phyloP scores from a whole-genome alignment of 768 basidiomycete genomes.

The Agrocybe chaxingu region DNA sequence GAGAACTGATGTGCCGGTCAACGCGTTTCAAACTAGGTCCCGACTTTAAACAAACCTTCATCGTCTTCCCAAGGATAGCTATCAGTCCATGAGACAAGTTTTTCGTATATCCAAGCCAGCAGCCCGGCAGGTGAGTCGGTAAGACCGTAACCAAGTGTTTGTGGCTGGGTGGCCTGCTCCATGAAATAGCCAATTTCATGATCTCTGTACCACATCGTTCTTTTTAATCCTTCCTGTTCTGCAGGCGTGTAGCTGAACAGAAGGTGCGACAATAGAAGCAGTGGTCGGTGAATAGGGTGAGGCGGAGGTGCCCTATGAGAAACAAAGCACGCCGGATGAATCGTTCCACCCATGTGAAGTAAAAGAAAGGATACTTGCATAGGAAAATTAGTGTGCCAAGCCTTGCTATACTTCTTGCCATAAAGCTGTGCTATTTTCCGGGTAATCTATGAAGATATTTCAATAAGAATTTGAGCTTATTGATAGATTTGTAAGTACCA shows the following conservation, averaged over 20 bases:
- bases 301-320: slow-evolving; percentile 15
- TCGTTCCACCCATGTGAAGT: background rate
- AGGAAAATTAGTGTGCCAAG: slow-evolving; percentile 49
- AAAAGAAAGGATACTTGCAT: slow-evolving; percentile 24
- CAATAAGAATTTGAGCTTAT: slow-evolving; percentile 5
- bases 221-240: slow-evolving; percentile 32
- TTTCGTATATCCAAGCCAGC: slow-evolving; percentile 36
- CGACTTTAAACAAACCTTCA: slow-evolving; percentile 32
- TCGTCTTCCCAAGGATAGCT: slow-evolving; percentile 33
- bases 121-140: slow-evolving; percentile 57
- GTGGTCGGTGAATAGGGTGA: slow-evolving; percentile 19
- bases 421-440: slow-evolving; percentile 23
- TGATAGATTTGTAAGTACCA: slow-evolving; percentile 22
- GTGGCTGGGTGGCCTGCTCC: slow-evolving; percentile 44
- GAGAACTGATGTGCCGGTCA: slow-evolving; percentile 32
- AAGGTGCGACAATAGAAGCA: slow-evolving; percentile 22
- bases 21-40: background rate
- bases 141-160: slow-evolving; percentile 51
- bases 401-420: slow-evolving; percentile 38
- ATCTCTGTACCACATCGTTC: slow-evolving; percentile 23
- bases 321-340: background rate
- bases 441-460: slow-evolving; percentile 19
- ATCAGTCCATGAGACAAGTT: slow-evolving; percentile 10
- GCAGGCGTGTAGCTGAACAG: slow-evolving; percentile 23
- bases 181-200: slow-evolving; percentile 34